Percentiles rank a stretch among this genome's conserved stretches.
phyloP scores from a whole-genome alignment of 176 grass and related monocot genomes.

The Oryza glaberrima region DNA sequence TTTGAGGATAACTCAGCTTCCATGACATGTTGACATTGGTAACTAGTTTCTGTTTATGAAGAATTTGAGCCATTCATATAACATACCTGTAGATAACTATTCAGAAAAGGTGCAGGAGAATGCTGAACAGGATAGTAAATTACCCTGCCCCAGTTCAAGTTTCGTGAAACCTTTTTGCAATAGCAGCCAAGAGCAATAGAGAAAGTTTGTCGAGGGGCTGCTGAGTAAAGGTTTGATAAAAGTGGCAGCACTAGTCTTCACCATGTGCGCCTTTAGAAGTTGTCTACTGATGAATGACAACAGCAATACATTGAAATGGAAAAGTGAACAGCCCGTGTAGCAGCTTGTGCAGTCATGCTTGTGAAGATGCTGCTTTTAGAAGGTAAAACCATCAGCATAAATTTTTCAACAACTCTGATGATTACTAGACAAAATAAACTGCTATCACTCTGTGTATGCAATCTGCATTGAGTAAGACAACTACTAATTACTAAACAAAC shows the following conservation, averaged over 20 bases:
- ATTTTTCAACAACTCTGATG: background rate
- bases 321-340: background rate
- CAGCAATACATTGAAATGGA: slow-evolving; percentile 3
- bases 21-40: background rate
- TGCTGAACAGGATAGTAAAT: background rate
- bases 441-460: background rate
- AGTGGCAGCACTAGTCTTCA: slow-evolving; percentile 25
- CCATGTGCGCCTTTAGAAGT: slow-evolving; percentile 20
- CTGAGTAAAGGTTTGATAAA: slow-evolving; percentile 13
- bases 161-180: background rate
- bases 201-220: background rate
- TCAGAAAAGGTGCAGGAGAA: background rate
- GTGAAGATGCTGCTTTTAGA: slow-evolving; percentile 14
- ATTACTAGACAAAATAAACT: background rate
- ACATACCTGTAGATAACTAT: slow-evolving; percentile 18
- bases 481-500: background rate
- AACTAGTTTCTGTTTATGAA: too few relatives aligned
- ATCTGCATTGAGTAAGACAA: slow-evolving; percentile 8
- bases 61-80: background rate
- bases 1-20: background rate
- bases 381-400: background rate
- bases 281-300: background rate
- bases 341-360: background rate
- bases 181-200: background rate
- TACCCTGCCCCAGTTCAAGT: background rate